Evolutionary conservation across 495 filamentous ascomycete genomes (phyloP).

Genomic region (Thozetella sp.): DNA sequence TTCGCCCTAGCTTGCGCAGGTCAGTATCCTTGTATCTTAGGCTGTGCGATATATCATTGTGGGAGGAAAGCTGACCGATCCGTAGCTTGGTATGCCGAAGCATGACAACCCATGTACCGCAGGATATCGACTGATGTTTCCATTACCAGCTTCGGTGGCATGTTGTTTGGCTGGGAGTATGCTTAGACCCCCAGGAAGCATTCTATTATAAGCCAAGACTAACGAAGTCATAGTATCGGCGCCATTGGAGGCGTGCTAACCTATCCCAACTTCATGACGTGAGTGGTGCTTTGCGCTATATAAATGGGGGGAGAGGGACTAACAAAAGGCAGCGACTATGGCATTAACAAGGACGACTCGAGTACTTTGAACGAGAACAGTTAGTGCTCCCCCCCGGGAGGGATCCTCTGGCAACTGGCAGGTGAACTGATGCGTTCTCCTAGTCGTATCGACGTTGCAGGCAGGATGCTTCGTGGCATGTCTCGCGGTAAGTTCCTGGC

Average conservation of each 20-base stretch:
- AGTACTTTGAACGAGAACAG: slow-evolving; percentile 1
- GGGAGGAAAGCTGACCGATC: not conserved
- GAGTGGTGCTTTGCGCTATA: not conserved
- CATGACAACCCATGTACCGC: not conserved
- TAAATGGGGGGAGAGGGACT: not conserved
- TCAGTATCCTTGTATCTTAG: slow-evolving; percentile 25
- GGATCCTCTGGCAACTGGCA: not conserved
- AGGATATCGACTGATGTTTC: slow-evolving; percentile 12
- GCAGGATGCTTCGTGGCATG: slow-evolving; percentile 68
- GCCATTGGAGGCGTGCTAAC: not conserved
- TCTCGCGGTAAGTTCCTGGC: slow-evolving; percentile 41
- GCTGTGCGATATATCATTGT: too few species aligned
- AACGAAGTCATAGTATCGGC: not conserved
- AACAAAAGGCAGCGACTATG: not conserved
- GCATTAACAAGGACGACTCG: not conserved
- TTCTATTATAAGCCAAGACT: too few species aligned
- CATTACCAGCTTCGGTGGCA: slow-evolving; percentile 70
- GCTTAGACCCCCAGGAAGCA: slow-evolving; percentile 6
- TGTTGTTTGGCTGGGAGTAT: slow-evolving; percentile 64
- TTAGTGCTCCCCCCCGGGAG: not conserved
- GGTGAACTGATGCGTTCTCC: slow-evolving; percentile 10
- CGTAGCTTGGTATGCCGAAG: slow-evolving; percentile 2
- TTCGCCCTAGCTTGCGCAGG: slow-evolving; percentile 66
- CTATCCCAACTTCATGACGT: slow-evolving; percentile 2
- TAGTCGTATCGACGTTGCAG: slow-evolving; percentile 66